Evolutionary conservation across 495 filamentous ascomycete species (phyloP).

Genomic region (Lasiosphaeria hispida): DNA sequence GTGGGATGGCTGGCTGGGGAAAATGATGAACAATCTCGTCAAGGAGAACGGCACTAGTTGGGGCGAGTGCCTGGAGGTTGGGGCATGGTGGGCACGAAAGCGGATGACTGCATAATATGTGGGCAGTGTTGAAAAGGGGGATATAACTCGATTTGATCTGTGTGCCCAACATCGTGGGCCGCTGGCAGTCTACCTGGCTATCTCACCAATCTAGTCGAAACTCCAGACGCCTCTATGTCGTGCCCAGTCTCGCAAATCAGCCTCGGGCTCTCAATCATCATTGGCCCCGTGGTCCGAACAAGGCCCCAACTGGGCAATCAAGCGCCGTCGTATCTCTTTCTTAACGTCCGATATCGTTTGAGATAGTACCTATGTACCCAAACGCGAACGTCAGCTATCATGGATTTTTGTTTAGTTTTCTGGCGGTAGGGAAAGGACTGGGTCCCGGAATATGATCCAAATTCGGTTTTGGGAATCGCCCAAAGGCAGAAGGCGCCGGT

Average conservation of each 20-base stretch:
- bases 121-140: too few relatives aligned
- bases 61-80: constrained; percentile 89
- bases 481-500: too few relatives aligned
- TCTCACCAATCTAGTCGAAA: neutral
- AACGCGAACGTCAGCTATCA: constrained; percentile 11
- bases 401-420: neutral
- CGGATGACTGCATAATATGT: constrained; percentile 26
- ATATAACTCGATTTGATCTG: too few relatives aligned
- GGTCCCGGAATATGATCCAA: too few relatives aligned
- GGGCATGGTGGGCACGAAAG: constrained; percentile 91
- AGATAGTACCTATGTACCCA: constrained; percentile 73
- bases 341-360: constrained; percentile 86
- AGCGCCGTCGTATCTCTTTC: constrained; percentile 68
- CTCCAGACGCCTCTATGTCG: neutral
- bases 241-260: neutral
- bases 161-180: too few relatives aligned
- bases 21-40: constrained; percentile 80
- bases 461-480: too few relatives aligned
- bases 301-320: constrained; percentile 1
- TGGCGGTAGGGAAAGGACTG: neutral
- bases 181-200: too few relatives aligned
- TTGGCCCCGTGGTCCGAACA: neutral
- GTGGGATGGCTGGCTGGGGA: constrained; percentile 87
- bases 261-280: neutral
- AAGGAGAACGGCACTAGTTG: constrained; percentile 73